phyloP scores from a whole-genome alignment of 495 filamentous ascomycete species.

The Aspergillus bertholletiae region DNA sequence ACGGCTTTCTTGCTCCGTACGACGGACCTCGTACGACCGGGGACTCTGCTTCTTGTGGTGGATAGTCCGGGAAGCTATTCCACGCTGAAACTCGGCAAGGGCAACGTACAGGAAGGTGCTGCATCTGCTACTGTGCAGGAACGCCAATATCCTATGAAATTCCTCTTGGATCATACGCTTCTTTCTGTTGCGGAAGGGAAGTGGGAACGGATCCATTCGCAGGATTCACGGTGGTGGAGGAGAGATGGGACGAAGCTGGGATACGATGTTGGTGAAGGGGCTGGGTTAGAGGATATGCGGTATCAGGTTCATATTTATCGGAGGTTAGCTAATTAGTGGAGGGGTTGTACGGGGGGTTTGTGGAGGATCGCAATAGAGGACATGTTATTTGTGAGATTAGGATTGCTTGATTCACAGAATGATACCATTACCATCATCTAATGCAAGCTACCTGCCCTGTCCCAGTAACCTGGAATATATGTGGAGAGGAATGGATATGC shows the following conservation, averaged over 20 bases:
- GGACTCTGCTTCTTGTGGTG: conserved; percentile 75
- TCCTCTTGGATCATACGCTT: conserved; percentile 82
- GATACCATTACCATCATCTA: neutral
- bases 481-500: conserved; percentile 27
- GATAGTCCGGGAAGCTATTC: conserved; percentile 94
- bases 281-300: conserved; percentile 82
- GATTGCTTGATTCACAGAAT: neutral
- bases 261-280: conserved; percentile 69
- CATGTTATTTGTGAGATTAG: neutral
- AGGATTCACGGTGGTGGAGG: conserved; percentile 81
- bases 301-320: conserved; percentile 85
- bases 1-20: conserved; percentile 70
- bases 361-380: neutral
- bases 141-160: conserved; percentile 88
- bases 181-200: conserved; percentile 46
- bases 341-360: neutral
- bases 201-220: conserved; percentile 69
- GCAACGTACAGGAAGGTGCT: conserved; percentile 9
- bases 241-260: conserved; percentile 58
- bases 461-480: neutral
- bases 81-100: conserved; percentile 60
- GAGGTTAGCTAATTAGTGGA: conserved; percentile 17
- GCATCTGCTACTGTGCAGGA: conserved; percentile 29
- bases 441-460: neutral
- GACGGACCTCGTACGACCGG: conserved; percentile 48